Evolutionary conservation across 1,284 basidiomycete species (phyloP).

Genomic region (Fistulinella cinereoalba): DNA sequence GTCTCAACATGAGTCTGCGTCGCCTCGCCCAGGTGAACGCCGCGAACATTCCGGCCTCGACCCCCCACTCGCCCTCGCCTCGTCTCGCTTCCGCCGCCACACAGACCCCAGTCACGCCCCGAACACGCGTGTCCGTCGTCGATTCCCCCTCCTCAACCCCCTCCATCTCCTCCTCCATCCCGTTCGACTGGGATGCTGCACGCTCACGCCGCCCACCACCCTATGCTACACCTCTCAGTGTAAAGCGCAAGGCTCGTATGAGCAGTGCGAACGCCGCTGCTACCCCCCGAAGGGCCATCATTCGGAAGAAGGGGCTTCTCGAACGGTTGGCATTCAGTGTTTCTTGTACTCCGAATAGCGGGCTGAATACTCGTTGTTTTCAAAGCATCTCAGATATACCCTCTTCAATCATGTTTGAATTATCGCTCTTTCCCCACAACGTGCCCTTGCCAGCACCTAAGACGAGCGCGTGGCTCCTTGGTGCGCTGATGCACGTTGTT

Average conservation of each 20-base stretch:
- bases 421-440: constrained; percentile 72
- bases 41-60: constrained; percentile 26
- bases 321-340: constrained; percentile 47
- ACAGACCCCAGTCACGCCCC: constrained; percentile 39
- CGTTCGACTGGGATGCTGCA: constrained; percentile 83
- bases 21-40: constrained; percentile 51
- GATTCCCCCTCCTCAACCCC: constrained; percentile 59
- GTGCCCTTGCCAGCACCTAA: constrained; percentile 64
- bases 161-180: constrained; percentile 65
- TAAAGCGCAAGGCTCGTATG: constrained; percentile 43
- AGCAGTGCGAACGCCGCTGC: constrained; percentile 39
- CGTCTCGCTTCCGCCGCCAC: constrained; percentile 20
- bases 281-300: constrained; percentile 49
- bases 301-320: constrained; percentile 55
- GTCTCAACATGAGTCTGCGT: constrained; percentile 47
- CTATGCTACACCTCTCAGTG: constrained; percentile 56
- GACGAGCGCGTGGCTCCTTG: constrained; percentile 64
- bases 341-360: neutral
- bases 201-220: constrained; percentile 62
- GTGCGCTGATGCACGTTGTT: constrained; percentile 58
- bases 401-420: constrained; percentile 65
- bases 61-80: constrained; percentile 37
- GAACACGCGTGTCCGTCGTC: constrained; percentile 42
- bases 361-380: constrained; percentile 1
- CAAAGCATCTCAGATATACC: constrained; percentile 60